Evolutionary conservation across 257 asterid genomes (phyloP).

Genomic region (Solanum virginianum): DNA sequence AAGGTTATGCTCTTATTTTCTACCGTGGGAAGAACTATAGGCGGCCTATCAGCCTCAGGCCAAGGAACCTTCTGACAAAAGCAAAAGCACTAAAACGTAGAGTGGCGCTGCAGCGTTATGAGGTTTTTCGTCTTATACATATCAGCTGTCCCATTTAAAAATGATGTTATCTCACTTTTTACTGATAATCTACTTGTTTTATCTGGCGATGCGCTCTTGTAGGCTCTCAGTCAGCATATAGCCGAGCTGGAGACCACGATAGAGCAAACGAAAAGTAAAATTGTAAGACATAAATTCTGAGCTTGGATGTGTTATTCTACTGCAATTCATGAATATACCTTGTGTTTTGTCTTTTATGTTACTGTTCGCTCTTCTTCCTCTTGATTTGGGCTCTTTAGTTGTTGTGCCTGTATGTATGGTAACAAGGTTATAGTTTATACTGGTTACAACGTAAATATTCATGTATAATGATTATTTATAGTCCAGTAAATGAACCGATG

Average conservation of each 20-base stretch:
- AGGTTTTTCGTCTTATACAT: constrained; percentile 37
- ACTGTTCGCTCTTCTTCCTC: background rate
- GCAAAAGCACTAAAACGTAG: constrained; percentile 96
- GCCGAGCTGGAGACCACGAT: constrained; percentile 66
- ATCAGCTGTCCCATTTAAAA: constrained; percentile 4
- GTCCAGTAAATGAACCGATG: background rate
- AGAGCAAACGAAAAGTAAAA: constrained; percentile 58
- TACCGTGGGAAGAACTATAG: constrained; percentile 94
- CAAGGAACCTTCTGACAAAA: constrained; percentile 94
- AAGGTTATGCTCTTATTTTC: constrained; percentile 72
- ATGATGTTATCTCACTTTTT: background rate
- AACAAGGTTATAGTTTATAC: background rate
- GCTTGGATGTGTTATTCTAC: background rate
- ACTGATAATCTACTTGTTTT: background rate
- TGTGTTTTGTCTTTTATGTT: background rate
- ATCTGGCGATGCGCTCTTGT: constrained; percentile 9
- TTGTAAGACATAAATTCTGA: constrained; percentile 40
- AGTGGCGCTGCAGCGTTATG: constrained; percentile 94
- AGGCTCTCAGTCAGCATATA: constrained; percentile 98
- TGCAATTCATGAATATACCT: background rate
- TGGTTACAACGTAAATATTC: background rate
- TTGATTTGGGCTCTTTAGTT: background rate
- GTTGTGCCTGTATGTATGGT: background rate
- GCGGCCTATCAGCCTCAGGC: constrained; percentile 75
- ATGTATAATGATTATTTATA: background rate